Base-by-base conservation (phyloP, 805 yeast species). In the Spathaspora boniae region DNA sequence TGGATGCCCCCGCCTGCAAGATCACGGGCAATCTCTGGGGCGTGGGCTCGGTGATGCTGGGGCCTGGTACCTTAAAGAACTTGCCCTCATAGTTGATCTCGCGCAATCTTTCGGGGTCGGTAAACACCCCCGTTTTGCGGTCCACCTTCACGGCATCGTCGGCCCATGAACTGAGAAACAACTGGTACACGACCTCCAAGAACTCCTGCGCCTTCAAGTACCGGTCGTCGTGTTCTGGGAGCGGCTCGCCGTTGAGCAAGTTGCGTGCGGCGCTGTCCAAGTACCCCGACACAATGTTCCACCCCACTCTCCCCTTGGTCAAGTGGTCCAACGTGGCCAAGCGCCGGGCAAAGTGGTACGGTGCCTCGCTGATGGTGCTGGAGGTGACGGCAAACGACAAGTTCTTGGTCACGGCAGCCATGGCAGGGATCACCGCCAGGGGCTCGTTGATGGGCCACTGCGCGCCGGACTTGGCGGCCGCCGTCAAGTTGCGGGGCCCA, bases 231-330 rank as follows among this genome's bases (percentile, higher is more conserved):
- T 69, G 72, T 4, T 55, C 56, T 14, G 72, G 68, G 20, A 62
- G 49, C 6, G 50, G 38, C 30, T 56, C 58, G 9, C 63, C 61
- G 39, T 67, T 65, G 18, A 63, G 39, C 18, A 65, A 43, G 36
- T 67, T 64, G 34, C 63, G 51, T 2, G 70, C 63, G 6, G 68
- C 70, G 40, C 66, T 56, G 24, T 67, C 70, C 29, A 65, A 52
- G 36, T 67, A 67, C 2, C 68, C 59, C 2, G 72, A 58, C 18
- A 69, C 73, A 16, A 69, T 56, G 40, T 69, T 69, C 74, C 74
- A 69, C 9, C 74, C 74, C 27, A 69, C 50, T 44, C 74, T 54
- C 2, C 74, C 74, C 5, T 54, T 51, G n/a, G 68, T 54, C 12
- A 67, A 51, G 36, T 66, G 68, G 41, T 69, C 74, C 25, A 69